These are phyloP conservation scores for Neopestalotiopsis rosae DNA, from an alignment of 2,329 filamentous ascomycete species.

Conservation along the genomic window DNA sequence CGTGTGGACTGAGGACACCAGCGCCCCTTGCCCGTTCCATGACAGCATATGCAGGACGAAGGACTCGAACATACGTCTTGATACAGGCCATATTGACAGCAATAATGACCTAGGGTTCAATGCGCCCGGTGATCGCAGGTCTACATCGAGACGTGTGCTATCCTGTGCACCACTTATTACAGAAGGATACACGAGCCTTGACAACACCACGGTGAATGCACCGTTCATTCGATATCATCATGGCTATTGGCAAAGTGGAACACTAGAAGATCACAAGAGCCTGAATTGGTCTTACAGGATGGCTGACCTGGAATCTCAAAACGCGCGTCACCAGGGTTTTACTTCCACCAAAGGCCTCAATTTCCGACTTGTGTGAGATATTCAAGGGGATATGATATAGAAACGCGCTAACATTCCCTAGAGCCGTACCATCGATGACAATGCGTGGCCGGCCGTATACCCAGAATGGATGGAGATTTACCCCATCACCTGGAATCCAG, in stretches of 20 bases:
- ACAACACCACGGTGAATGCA: background rate
- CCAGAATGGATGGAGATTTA: background rate
- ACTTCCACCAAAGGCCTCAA: background rate
- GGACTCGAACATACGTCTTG: constrained; percentile 2
- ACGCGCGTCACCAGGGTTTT: background rate
- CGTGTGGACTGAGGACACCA: constrained; percentile 26
- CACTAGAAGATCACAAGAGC: background rate
- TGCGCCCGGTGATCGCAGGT: constrained; percentile 8
- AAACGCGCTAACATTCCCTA: background rate
- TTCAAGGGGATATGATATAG: too few relatives aligned
- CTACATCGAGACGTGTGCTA: background rate
- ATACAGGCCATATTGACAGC: constrained; percentile 14
- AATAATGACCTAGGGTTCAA: constrained; percentile 15
- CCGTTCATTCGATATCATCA: constrained; percentile 10
- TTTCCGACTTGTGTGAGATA: too few relatives aligned
- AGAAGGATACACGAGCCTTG: background rate
- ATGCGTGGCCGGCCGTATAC: background rate
- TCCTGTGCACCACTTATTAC: constrained; percentile 13
- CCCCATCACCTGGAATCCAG: background rate
- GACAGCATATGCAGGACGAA: background rate
- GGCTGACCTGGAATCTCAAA: background rate
- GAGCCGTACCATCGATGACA: background rate
- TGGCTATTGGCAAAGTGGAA: background rate
- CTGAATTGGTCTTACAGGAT: too few relatives aligned
- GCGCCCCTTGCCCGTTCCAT: constrained; percentile 7